Evolutionary conservation across 305 asterid genomes (phyloP).

Genomic region (Euphrasia arctica): DNA sequence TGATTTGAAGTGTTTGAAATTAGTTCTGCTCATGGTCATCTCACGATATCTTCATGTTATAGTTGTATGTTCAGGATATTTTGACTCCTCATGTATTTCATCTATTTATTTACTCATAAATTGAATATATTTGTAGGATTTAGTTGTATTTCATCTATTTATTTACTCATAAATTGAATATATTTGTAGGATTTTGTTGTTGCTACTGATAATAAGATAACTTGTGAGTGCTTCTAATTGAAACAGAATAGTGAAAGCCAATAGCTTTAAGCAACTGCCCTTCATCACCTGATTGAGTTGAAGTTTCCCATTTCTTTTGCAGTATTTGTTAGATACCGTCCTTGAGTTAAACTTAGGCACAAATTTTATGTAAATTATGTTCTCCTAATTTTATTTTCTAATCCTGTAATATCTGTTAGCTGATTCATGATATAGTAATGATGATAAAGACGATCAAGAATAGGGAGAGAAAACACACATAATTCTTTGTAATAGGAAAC

Average conservation of each 20-base stretch:
- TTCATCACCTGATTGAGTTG: slow-evolving; percentile 15
- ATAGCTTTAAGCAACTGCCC: not conserved
- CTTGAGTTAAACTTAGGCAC: slow-evolving; percentile 1
- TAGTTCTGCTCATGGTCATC: not conserved
- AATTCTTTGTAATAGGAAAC: not conserved
- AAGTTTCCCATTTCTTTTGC: not conserved
- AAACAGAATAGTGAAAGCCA: no score
- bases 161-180: no score
- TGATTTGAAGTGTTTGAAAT: slow-evolving; percentile 1
- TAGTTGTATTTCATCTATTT: not conserved
- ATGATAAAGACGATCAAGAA: not conserved
- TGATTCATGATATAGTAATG: not conserved
- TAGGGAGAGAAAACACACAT: not conserved
- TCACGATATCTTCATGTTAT: not conserved
- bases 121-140: slow-evolving; percentile 6
- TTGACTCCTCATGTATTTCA: not conserved
- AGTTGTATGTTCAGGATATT: not conserved
- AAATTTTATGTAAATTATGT: not conserved
- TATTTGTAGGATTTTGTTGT: not conserved
- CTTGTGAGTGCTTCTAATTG: not conserved
- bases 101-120: not conserved
- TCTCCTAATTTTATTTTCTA: not conserved
- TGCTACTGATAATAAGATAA: slow-evolving; percentile 5
- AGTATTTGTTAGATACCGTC: no score
- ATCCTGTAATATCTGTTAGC: not conserved